Conservation (phyloP, 2,329 filamentous ascomycete genomes). For the Parastagonospora nodorum region DNA sequence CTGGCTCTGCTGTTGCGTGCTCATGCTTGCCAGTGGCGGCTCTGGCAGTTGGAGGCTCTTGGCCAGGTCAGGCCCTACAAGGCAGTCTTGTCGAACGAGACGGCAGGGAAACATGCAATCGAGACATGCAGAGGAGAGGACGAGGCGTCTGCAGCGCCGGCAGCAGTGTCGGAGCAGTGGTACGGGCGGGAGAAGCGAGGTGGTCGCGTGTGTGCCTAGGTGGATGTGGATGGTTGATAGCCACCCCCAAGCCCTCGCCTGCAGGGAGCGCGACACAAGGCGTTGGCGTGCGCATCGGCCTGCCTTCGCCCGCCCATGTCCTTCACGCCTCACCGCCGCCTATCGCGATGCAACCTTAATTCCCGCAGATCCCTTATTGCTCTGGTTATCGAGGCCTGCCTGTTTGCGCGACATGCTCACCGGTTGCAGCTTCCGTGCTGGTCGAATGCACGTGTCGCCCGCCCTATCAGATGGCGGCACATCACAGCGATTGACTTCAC, state of each 20-base stretch:
- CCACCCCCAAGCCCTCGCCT: too few relatives aligned
- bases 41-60: conserved; percentile 21
- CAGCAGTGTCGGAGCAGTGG: conserved; percentile 3
- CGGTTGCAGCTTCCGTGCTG: neutral
- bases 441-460: neutral
- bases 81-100: conserved; percentile 33
- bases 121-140: conserved; percentile 29
- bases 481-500: conserved; percentile 8
- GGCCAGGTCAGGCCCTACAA: conserved; percentile 30
- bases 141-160: conserved; percentile 28
- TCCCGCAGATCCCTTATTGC: too few relatives aligned
- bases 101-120: conserved; percentile 34
- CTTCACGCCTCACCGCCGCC: too few relatives aligned
- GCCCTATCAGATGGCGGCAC: conserved; percentile 23
- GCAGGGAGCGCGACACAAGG: too few relatives aligned
- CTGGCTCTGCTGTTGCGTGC: conserved; percentile 20
- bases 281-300: too few relatives aligned
- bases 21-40: conserved; percentile 34
- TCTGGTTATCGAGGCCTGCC: too few relatives aligned
- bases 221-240: neutral
- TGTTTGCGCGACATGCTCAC: neutral
- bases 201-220: conserved; percentile 28
- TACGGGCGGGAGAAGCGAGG: conserved; percentile 23
- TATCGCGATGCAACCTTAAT: too few relatives aligned
- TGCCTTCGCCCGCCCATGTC: too few relatives aligned